A percentile compares a stretch with the other conserved stretches of the same genome.
Evolutionary conservation across 1,139 yeast genomes (phyloP).

Genomic region (Diutina sp.): DNA sequence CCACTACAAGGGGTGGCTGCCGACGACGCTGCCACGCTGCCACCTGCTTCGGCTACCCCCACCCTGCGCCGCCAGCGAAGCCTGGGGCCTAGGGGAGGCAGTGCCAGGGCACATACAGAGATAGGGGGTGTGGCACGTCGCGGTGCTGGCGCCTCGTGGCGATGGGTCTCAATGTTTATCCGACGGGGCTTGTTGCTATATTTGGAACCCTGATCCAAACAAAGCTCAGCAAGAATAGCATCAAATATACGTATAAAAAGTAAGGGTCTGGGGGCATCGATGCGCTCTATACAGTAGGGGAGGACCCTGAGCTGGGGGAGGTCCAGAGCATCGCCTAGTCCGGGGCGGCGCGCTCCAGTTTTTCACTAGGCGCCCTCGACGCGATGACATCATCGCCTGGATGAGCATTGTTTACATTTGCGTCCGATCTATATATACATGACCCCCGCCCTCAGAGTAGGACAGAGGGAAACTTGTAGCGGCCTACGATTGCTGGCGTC

Average conservation of each 20-base stretch:
- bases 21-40: neutral
- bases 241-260: no score
- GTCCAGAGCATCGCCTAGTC: no score
- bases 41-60: neutral
- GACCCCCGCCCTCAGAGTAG: neutral
- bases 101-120: neutral
- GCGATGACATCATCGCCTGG: neutral
- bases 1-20: no score
- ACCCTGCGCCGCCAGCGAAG: no score
- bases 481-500: neutral
- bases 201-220: neutral
- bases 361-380: neutral
- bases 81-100: neutral
- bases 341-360: no score
- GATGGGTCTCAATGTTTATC: neutral
- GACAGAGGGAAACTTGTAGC: neutral
- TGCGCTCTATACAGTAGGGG: no score
- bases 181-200: neutral
- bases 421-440: neutral
- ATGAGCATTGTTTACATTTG: neutral
- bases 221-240: no score
- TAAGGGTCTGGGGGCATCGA: no score
- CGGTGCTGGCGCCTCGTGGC: neutral
- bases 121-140: neutral
- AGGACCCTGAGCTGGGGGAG: no score